Evolutionary conservation across 2,329 filamentous ascomycete species (phyloP), one percentile per base, ranked within the genome.

Genomic region (Macroventuria anomochaeta): DNA sequence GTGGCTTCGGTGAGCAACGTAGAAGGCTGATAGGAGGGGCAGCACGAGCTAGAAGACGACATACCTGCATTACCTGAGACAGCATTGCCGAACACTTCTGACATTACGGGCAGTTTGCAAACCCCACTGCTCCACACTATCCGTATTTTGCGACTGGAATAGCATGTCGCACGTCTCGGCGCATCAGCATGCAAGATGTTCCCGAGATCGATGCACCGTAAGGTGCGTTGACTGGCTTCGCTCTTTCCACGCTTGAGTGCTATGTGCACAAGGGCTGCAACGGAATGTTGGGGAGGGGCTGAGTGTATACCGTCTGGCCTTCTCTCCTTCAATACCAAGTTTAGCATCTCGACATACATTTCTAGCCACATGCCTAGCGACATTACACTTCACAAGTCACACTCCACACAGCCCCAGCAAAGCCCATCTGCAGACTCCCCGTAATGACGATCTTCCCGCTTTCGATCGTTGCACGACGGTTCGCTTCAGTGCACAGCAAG

Each of bases 31-130:
- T 50, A 55, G 52, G 52, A 46, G 41, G 25, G n/a, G 23, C 40
- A 48, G 51, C 51, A 54, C 51, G 51, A 54, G 51, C 51, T 54
- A 43, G 33, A 49, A 49, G 51, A 44, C 51, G 44, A 44, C 51
- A 40, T 36, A 40, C 26, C 11, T 46, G 44, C 39, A 36, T 39
- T 12, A 44, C 51, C 38, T 49, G 51, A 54, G 39, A 40, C 39
- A 29, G 21, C 44, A 44, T 40, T 49, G n/a, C 44, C 51, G 34
- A 49, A 28, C 17, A 32, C 21, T 32, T 44, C 38, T 48, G 32
- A 48, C 38, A 43, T n/a, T 29, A 49, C 44, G 23, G 51, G 13
- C 39, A 37, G 28, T 33, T 20, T 40, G 33, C 39, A 40, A 25
- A 44, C 39, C 34, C 39, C 39, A 34, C 32, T 53, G 38, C 37